phyloP scores from a whole-genome alignment of 768 basidiomycete genomes.

The Pisolithus marmoratus region DNA sequence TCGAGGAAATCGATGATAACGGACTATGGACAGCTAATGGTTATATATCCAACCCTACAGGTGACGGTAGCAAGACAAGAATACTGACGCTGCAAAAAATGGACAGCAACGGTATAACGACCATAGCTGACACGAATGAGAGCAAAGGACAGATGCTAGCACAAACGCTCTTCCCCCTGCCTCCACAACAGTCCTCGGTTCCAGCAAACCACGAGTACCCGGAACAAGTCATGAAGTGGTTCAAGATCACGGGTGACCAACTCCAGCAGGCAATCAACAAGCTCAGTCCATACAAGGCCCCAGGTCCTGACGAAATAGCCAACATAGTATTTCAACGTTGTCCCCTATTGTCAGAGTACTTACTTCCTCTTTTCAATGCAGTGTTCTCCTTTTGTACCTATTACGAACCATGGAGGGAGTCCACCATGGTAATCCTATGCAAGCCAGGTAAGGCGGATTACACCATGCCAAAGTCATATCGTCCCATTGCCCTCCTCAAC shows the following conservation, averaged over 20 bases:
- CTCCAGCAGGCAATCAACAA: slow-evolving; percentile 6
- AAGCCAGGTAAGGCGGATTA: slow-evolving; percentile 37
- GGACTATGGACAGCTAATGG: slow-evolving; percentile 22
- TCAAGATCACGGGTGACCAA: slow-evolving; percentile 5
- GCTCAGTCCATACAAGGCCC: slow-evolving; percentile 16
- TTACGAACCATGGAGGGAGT: slow-evolving; percentile 17
- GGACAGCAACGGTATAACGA: not conserved
- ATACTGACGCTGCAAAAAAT: not conserved
- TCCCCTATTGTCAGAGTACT: slow-evolving; percentile 4
- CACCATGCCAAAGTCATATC: slow-evolving; percentile 26
- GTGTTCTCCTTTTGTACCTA: slow-evolving; percentile 8
- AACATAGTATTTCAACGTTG: slow-evolving; percentile 22
- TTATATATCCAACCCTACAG: slow-evolving; percentile 12
- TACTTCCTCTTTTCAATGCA: slow-evolving; percentile 6
- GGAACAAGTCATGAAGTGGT: not conserved
- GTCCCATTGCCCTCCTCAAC: slow-evolving; percentile 34
- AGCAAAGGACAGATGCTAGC: not conserved
- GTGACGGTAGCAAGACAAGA: not conserved
- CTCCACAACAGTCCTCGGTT: not conserved
- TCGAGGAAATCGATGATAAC: slow-evolving; percentile 11
- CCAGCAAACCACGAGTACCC: slow-evolving; percentile 7
- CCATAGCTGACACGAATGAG: slow-evolving; percentile 17
- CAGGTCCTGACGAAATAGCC: slow-evolving; percentile 23
- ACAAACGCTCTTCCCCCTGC: slow-evolving; percentile 25
- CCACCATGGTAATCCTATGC: slow-evolving; percentile 23